Percentiles rank a stretch among this genome's conserved stretches.
These are phyloP conservation scores for Potentilla sterilis DNA, from an alignment of 306 rosid genomes.

Conservation along the genomic window DNA sequence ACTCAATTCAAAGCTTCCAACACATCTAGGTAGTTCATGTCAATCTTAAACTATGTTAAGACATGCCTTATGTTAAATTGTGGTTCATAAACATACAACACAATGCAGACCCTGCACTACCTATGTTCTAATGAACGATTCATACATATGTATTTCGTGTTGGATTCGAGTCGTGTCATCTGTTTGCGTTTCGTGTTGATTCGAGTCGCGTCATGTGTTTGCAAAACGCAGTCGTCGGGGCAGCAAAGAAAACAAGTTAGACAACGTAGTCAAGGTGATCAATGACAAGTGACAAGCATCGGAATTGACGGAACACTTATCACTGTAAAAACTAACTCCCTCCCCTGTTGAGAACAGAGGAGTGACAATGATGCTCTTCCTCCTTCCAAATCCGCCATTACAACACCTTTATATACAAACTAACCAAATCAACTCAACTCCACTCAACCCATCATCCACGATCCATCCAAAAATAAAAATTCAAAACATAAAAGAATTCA, in stretches of 20 bases:
- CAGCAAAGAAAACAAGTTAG: neutral
- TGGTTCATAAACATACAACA: too few species aligned
- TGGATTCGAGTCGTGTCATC: too few species aligned
- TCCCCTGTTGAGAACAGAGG: too few species aligned
- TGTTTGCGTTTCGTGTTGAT: too few species aligned
- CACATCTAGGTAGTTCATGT: neutral
- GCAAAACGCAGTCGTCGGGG: neutral
- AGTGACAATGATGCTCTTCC: conserved; percentile 12
- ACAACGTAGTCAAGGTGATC: neutral
- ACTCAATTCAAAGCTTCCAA: too few species aligned
- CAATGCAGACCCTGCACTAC: too few species aligned
- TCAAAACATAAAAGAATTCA: neutral
- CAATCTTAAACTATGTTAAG: too few species aligned
- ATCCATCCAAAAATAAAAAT: conserved; percentile 22
- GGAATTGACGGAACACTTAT: neutral
- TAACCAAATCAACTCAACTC: neutral
- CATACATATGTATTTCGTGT: too few species aligned
- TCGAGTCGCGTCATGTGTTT: too few species aligned
- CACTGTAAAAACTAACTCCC: too few species aligned
- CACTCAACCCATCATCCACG: neutral
- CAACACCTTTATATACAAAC: neutral
- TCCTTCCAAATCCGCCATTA: conserved; percentile 14
- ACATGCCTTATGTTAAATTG: too few species aligned
- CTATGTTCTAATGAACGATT: too few species aligned
- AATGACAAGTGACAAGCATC: neutral